Percentiles rank a stretch among this genome's conserved stretches.
phyloP scores from a whole-genome alignment of 176 grass and related monocot species.

The Dactylis glomerata region DNA sequence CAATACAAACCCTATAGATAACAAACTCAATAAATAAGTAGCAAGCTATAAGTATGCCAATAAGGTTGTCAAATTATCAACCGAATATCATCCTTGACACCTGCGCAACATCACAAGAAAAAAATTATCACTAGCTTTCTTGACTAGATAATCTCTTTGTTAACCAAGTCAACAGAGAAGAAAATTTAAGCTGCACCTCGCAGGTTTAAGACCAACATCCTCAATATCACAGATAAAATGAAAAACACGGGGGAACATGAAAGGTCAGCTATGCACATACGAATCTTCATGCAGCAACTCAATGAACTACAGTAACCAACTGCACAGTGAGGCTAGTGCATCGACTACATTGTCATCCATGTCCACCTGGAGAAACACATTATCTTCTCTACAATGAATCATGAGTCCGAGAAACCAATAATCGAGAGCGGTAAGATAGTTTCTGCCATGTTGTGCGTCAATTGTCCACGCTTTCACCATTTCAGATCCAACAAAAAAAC shows the following conservation, averaged over 20 bases:
- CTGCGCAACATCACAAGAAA: not conserved
- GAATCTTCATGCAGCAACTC: constrained; percentile 23
- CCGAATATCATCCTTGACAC: constrained; percentile 13
- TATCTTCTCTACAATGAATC: constrained; percentile 34
- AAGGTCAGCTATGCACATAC: constrained; percentile 40
- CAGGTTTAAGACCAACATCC: not conserved
- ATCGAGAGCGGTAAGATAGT: not conserved
- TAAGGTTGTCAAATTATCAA: constrained; percentile 26
- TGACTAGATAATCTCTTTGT: constrained; percentile 24
- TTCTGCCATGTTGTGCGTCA: constrained; percentile 11
- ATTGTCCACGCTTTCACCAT: not conserved
- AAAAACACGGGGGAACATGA: not conserved
- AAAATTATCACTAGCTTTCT: not conserved
- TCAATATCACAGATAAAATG: not conserved
- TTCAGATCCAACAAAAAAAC: constrained; percentile 10
- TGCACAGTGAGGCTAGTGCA: constrained; percentile 1
- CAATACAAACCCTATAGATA: not conserved
- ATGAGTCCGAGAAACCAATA: not conserved
- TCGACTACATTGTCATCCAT: constrained; percentile 7
- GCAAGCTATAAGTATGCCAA: not conserved
- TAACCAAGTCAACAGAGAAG: constrained; percentile 19
- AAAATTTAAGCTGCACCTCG: not conserved
- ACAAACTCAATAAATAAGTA: not conserved
- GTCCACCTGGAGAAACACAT: constrained; percentile 8
- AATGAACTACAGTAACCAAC: constrained; percentile 4